phyloP scores from a whole-genome alignment of 2,329 filamentous ascomycete species.

The Drechslera avenae region DNA sequence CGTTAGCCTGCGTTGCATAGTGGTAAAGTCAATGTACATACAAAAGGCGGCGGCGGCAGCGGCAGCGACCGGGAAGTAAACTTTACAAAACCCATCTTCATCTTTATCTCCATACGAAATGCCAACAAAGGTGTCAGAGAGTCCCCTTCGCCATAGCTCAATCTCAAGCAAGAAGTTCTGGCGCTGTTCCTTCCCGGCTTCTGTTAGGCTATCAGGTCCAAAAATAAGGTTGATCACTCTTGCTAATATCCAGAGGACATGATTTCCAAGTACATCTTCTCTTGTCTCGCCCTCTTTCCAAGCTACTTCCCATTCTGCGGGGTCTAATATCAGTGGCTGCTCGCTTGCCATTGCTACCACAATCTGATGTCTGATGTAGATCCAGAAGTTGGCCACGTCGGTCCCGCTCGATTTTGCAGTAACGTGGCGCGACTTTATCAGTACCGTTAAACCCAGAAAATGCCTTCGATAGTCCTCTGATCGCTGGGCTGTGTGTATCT shows the following conservation, averaged over 20 bases:
- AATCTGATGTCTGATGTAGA: conserved; percentile 43
- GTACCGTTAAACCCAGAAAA: conserved; percentile 37
- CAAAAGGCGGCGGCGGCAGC: conserved; percentile 39
- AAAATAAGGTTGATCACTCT: conserved; percentile 37
- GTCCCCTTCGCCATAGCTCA: conserved; percentile 33
- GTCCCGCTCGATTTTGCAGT: conserved; percentile 36
- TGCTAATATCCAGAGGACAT: conserved; percentile 43
- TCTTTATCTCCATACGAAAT: conserved; percentile 40
- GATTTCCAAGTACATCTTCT: conserved; percentile 43
- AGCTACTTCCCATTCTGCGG: conserved; percentile 39
- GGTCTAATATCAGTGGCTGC: conserved; percentile 34
- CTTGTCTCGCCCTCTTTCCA: conserved; percentile 35
- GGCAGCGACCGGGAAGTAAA: conserved; percentile 41
- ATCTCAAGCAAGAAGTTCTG: conserved; percentile 34
- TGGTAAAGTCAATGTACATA: not conserved
- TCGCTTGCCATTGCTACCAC: conserved; percentile 39
- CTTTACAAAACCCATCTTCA: conserved; percentile 38
- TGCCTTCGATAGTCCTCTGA: conserved; percentile 40
- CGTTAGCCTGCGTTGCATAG: not conserved
- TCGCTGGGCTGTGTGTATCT: conserved; percentile 34
- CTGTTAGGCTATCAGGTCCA: conserved; percentile 24
- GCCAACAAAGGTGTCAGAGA: conserved; percentile 39
- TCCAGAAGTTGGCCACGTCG: conserved; percentile 45
- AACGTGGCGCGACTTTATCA: conserved; percentile 38
- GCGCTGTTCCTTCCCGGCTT: conserved; percentile 21